Conservation (phyloP, 2,329 filamentous ascomycete species). For the Fusarium luffae region DNA sequence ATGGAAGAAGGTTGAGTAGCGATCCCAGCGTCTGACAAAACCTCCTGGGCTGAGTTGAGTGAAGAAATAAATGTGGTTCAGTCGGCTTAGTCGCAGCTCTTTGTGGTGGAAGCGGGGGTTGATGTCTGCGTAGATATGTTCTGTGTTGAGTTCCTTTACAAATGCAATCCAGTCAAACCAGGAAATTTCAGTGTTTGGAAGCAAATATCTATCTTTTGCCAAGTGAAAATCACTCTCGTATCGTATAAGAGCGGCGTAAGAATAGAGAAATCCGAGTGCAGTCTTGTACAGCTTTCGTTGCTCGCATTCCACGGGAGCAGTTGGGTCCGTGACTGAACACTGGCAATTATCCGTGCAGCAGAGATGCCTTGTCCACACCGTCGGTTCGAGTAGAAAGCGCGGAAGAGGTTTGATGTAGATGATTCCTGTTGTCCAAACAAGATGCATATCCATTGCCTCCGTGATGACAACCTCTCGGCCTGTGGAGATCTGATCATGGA, state of each 20-base stretch:
- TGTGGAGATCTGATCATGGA: neutral
- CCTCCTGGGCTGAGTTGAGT: neutral
- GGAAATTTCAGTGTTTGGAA: neutral
- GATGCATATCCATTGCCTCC: neutral
- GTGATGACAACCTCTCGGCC: neutral
- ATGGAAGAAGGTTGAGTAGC: neutral
- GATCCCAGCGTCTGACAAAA: neutral
- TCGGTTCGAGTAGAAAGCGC: neutral
- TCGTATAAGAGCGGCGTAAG: neutral
- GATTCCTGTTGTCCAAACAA: neutral
- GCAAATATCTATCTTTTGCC: neutral
- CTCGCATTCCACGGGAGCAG: neutral
- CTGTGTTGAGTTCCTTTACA: neutral
- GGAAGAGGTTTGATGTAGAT: neutral
- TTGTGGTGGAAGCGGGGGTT: neutral
- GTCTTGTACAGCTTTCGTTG: neutral
- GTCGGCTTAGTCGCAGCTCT: neutral
- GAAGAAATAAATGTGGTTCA: neutral
- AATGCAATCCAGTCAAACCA: neutral
- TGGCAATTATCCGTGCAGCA: neutral
- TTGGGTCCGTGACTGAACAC: neutral
- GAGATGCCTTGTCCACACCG: neutral
- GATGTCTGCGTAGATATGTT: neutral
- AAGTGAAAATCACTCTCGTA: neutral
- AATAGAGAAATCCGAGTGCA: neutral